These are phyloP conservation scores for Zygosaccharomyces sapae DNA, from an alignment of 1,139 yeast species.

Conservation along the genomic window DNA sequence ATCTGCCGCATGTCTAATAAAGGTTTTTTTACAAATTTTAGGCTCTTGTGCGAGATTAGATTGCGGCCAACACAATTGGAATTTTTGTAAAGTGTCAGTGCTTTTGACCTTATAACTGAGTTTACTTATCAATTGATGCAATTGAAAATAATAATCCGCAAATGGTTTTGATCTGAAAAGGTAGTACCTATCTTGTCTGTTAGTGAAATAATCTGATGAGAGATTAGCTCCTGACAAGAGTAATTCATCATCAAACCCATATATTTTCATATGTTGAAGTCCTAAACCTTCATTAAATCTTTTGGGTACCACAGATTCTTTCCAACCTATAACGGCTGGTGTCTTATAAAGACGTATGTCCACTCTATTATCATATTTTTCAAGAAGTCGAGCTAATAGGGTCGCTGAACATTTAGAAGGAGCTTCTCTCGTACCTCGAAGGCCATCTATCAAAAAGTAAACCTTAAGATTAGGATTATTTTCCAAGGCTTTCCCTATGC, in stretches of 20 bases:
- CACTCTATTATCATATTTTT: constrained; percentile 67
- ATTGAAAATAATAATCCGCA: constrained; percentile 65
- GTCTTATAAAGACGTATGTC: constrained; percentile 85
- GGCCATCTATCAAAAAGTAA: constrained; percentile 75
- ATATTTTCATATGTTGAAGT: constrained; percentile 93
- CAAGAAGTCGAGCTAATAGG: constrained; percentile 61
- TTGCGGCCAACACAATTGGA: constrained; percentile 68
- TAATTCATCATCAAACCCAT: constrained; percentile 90
- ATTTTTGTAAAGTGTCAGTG: constrained; percentile 46
- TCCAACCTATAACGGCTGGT: constrained; percentile 72
- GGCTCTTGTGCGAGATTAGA: constrained; percentile 72
- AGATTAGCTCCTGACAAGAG: constrained; percentile 88
- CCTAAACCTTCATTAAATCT: constrained; percentile 90
- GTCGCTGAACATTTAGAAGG: constrained; percentile 77
- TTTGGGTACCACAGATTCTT: constrained; percentile 64
- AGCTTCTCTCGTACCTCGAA: constrained; percentile 90
- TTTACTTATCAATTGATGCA: constrained; percentile 63
- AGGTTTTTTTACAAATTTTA: constrained; percentile 51
- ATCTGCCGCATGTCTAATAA: constrained; percentile 55
- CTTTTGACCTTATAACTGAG: constrained; percentile 63
- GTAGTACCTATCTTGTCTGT: constrained; percentile 91
- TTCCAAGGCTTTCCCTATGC: constrained; percentile 54
- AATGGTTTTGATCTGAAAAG: constrained; percentile 55
- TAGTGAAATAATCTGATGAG: constrained; percentile 84
- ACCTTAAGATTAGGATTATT: constrained; percentile 60